Conservation (phyloP, 345 rosid species). For the Moricandia arvensis region DNA sequence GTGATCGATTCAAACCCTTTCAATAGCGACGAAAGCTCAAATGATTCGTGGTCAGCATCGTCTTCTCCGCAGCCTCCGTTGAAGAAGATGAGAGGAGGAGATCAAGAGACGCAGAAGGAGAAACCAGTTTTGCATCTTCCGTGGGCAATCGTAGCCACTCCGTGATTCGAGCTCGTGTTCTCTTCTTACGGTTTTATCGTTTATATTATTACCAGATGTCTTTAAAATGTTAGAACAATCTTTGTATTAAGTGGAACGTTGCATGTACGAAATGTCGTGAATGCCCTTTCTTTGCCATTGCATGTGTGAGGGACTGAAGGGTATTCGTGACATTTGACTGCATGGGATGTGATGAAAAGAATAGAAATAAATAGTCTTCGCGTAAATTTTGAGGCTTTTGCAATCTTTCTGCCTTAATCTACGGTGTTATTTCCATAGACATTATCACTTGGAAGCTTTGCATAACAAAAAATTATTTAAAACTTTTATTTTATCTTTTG, state of each 20-base stretch:
- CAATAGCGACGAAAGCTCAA: constrained; percentile 48
- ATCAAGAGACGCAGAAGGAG: constrained; percentile 36
- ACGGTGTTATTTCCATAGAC: too few species aligned
- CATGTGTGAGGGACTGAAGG: constrained; percentile 24
- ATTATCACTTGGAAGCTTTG: too few species aligned
- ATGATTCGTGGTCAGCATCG: constrained; percentile 47
- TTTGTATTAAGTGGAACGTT: constrained; percentile 27
- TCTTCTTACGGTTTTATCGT: constrained; percentile 12
- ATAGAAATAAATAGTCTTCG: constrained; percentile 17
- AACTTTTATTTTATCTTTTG: too few species aligned
- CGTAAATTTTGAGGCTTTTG: constrained; percentile 24
- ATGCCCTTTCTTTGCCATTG: constrained; percentile 31
- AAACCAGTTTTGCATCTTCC: constrained; percentile 29
- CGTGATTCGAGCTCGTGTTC: constrained; percentile 18
- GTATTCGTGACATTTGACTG: constrained; percentile 41
- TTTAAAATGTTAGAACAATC: constrained; percentile 13
- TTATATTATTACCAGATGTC: neutral
- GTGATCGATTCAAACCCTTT: constrained; percentile 61
- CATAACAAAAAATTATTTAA: too few species aligned
- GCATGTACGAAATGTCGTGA: constrained; percentile 43
- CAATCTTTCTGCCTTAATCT: constrained; percentile 19
- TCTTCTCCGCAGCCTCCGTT: constrained; percentile 28
- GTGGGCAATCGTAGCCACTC: constrained; percentile 36
- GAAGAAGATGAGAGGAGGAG: constrained; percentile 64
- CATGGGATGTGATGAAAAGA: constrained; percentile 31